These are phyloP conservation scores for Rhizopus delemar DNA, from an alignment of 371 early-diverging fungal genomes.

Conservation along the genomic window DNA sequence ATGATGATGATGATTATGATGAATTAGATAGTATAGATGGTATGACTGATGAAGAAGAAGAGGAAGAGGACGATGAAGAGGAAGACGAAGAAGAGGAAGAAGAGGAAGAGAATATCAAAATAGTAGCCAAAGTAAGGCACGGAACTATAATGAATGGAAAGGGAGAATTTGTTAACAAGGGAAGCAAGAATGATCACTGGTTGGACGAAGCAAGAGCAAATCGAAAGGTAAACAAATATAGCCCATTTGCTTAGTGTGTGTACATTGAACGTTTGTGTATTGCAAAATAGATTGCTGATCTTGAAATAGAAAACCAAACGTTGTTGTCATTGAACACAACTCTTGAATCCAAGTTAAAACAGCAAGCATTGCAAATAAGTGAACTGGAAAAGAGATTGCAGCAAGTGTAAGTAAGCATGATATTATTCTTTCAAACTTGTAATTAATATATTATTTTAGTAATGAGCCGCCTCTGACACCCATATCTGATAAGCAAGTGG, in stretches of 20 bases:
- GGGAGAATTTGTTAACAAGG: constrained; percentile 48
- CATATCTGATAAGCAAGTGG: constrained; percentile 25
- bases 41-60: constrained; percentile 19
- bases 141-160: constrained; percentile 56
- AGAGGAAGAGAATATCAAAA: constrained; percentile 24
- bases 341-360: constrained; percentile 45
- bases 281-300: constrained; percentile 47
- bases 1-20: constrained; percentile 8
- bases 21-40: constrained; percentile 27
- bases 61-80: constrained; percentile 17
- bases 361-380: constrained; percentile 43
- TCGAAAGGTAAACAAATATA: constrained; percentile 24
- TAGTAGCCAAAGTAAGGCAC: constrained; percentile 46
- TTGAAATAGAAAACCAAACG: constrained; percentile 53
- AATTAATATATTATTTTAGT: constrained; percentile 6
- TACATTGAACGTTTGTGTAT: constrained; percentile 2
- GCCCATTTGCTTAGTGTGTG: neutral
- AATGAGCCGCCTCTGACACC: constrained; percentile 33
- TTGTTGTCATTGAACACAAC: constrained; percentile 46
- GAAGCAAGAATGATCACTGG: constrained; percentile 28
- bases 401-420: constrained; percentile 3
- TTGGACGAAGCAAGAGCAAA: constrained; percentile 38
- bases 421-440: neutral
- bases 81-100: constrained; percentile 2
- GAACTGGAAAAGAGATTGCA: constrained; percentile 48